Base-by-base conservation (phyloP, 2,329 filamentous ascomycete genomes). In the Gyromitra esculenta region DNA sequence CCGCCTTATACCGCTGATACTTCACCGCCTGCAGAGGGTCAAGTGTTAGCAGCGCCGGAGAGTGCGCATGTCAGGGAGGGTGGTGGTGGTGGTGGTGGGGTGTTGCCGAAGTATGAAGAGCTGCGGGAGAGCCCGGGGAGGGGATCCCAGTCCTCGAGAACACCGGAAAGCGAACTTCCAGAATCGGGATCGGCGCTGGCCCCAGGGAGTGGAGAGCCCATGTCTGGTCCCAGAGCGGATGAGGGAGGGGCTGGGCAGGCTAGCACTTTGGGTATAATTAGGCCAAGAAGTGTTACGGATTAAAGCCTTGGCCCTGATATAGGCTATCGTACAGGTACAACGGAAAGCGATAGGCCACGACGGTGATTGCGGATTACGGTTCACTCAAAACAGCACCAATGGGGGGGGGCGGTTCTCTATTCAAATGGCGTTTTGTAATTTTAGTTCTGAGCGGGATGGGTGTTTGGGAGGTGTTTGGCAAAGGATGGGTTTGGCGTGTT, bases 51-150 rank as follows among this genome's bases (percentile, higher is more conserved):
- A 11, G 7, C 50, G n/a, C 62, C 64, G 18, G 31, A 41, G 50
- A 60, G 52, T 13, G 63, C 37, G 31, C 41, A 37, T 41, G 63
- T 69, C 7, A 56, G 64, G 9, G 71, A 54, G 4, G 25, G 35
- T 5, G 21, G 25, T 6, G 54, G 18, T 21, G 18, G 18, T 21
- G 18, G 18, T 21, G 18, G 18, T 21, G 18, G 31, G 13, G 67
- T 11, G 37, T 1, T 65, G 63, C 63, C 59, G 18, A 69, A 74
- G 25, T 74, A 74, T 43, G 72, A 74, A n/a, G 72, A 74, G 25
- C n/a, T 70, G 18, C 11, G 25, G 56, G 68, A 63, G 31, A 39
- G 41, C 11, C 35, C 31, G 4, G 31, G 48, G 11, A 21, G n/a
- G 39, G 31, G n/a, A 9, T 43, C 21, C 9, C 35, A 45, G 35